These are phyloP conservation scores for Trichoderma atroviride DNA, from an alignment of 2,329 filamentous ascomycete species.

Conservation along the genomic window DNA sequence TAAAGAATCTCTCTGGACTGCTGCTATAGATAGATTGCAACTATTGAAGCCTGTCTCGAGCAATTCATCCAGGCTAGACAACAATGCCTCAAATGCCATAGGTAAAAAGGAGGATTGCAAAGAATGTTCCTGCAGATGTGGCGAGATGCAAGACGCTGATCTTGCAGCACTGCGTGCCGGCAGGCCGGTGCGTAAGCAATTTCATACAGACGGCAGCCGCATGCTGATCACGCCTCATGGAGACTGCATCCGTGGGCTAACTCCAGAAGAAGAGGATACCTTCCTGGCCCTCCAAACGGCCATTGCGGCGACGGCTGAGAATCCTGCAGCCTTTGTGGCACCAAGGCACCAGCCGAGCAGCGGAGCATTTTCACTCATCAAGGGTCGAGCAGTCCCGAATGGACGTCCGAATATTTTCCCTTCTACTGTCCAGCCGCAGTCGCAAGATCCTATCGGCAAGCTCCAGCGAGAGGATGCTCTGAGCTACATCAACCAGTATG, in stretches of 20 bases:
- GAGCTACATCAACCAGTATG: conserved; percentile 70
- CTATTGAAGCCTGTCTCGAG: conserved; percentile 43
- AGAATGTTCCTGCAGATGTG: conserved; percentile 44
- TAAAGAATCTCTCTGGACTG: conserved; percentile 39
- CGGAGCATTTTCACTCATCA: conserved; percentile 64
- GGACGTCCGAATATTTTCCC: conserved; percentile 66
- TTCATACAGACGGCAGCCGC: conserved; percentile 61
- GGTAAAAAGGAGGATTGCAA: conserved; percentile 40
- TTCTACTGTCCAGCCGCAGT: conserved; percentile 47
- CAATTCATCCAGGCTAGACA: conserved; percentile 36
- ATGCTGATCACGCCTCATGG: conserved; percentile 76
- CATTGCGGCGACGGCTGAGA: conserved; percentile 53
- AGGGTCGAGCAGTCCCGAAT: conserved; percentile 66
- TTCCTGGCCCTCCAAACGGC: conserved; percentile 69
- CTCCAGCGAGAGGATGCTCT: conserved; percentile 68
- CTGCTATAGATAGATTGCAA: conserved; percentile 40
- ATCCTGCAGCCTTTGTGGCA: conserved; percentile 59
- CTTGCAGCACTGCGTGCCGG: conserved; percentile 58
- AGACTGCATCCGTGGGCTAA: conserved; percentile 73
- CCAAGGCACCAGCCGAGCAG: conserved; percentile 56
- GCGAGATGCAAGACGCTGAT: conserved; percentile 52
- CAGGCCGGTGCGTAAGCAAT: conserved; percentile 61
- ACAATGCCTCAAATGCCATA: conserved; percentile 29
- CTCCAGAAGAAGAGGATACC: conserved; percentile 66
- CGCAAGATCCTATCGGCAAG: conserved; percentile 63